A percentile compares a stretch with the other conserved stretches of the same genome.
Conservation (phyloP, 768 basidiomycete genomes). For the Termitomyces sp. region DNA sequence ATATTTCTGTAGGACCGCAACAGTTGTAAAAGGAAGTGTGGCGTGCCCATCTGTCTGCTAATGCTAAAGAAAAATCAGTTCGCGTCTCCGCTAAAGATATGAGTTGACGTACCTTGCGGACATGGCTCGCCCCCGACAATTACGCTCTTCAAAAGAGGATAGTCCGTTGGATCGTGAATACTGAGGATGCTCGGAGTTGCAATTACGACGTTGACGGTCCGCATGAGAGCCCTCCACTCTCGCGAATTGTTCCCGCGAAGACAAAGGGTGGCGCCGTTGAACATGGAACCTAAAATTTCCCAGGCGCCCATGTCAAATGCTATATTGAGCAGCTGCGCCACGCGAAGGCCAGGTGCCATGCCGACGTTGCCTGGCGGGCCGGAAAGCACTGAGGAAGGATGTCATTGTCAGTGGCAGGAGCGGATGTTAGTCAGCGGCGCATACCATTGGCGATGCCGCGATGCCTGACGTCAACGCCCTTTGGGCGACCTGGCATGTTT, state of each 20-base stretch:
- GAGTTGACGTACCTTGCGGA: slow-evolving; percentile 33
- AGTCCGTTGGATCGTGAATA: slow-evolving; percentile 43
- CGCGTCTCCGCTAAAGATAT: too few species aligned
- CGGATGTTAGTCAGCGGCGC: background rate
- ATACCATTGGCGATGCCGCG: slow-evolving; percentile 53
- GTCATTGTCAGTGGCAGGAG: background rate
- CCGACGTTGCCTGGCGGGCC: slow-evolving; percentile 50
- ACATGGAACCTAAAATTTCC: slow-evolving; percentile 49
- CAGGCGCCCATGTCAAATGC: slow-evolving; percentile 68
- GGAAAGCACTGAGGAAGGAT: slow-evolving; percentile 24
- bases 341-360: slow-evolving; percentile 51
- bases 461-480: slow-evolving; percentile 58
- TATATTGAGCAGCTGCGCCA: slow-evolving; percentile 58
- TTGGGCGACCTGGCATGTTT: slow-evolving; percentile 51
- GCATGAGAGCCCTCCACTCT: slow-evolving; percentile 47
- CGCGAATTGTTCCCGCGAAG: slow-evolving; percentile 45
- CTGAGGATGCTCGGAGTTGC: slow-evolving; percentile 48
- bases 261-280: slow-evolving; percentile 48
- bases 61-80: slow-evolving; percentile 16
- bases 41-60: slow-evolving; percentile 40
- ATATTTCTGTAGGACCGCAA: slow-evolving; percentile 52
- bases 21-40: slow-evolving; percentile 40
- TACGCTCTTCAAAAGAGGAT: slow-evolving; percentile 44
- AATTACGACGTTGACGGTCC: slow-evolving; percentile 47
- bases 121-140: slow-evolving; percentile 51